Evolutionary conservation across 2,329 filamentous ascomycete species (phyloP).

Genomic region (Hypoxylon sp.): DNA sequence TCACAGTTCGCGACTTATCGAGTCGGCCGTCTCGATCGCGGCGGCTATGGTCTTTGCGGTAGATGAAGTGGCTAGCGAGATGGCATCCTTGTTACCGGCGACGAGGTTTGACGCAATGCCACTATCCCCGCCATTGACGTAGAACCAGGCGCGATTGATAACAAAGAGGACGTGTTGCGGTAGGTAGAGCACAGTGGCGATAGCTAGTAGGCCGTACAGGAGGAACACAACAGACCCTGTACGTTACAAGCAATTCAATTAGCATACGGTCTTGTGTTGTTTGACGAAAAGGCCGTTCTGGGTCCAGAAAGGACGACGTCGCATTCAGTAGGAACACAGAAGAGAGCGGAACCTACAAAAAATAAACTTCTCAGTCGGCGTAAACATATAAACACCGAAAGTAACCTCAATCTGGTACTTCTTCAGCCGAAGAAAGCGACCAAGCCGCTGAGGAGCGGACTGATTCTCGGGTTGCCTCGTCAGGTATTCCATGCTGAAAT

Average conservation of each 20-base stretch:
- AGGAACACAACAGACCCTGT: slow-evolving; percentile 92
- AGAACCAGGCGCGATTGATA: slow-evolving; percentile 89
- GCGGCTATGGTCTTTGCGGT: slow-evolving; percentile 45
- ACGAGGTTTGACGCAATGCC: slow-evolving; percentile 49
- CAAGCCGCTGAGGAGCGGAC: slow-evolving; percentile 64
- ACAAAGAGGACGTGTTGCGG: slow-evolving; percentile 90
- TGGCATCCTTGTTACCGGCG: slow-evolving; percentile 58
- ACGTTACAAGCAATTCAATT: slow-evolving; percentile 11
- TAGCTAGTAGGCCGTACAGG: slow-evolving; percentile 84
- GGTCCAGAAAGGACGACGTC: background rate
- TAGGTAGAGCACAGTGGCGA: slow-evolving; percentile 91
- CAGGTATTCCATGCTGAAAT: slow-evolving; percentile 55
- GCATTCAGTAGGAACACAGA: background rate
- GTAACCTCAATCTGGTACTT: slow-evolving; percentile 99
- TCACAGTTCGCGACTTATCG: slow-evolving; percentile 55
- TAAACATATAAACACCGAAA: slow-evolving; percentile 96
- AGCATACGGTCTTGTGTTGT: background rate
- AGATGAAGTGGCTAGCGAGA: slow-evolving; percentile 55
- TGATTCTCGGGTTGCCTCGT: slow-evolving; percentile 49
- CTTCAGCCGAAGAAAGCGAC: slow-evolving; percentile 92
- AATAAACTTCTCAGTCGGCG: slow-evolving; percentile 93
- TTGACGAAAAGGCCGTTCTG: background rate
- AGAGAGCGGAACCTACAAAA: slow-evolving; percentile 76
- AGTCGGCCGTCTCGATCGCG: slow-evolving; percentile 48
- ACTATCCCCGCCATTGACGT: slow-evolving; percentile 83